A percentile compares a stretch with the other conserved stretches of the same genome.
Evolutionary conservation across 176 grass and related monocot species (phyloP).

Genomic region (Eleusine indica): DNA sequence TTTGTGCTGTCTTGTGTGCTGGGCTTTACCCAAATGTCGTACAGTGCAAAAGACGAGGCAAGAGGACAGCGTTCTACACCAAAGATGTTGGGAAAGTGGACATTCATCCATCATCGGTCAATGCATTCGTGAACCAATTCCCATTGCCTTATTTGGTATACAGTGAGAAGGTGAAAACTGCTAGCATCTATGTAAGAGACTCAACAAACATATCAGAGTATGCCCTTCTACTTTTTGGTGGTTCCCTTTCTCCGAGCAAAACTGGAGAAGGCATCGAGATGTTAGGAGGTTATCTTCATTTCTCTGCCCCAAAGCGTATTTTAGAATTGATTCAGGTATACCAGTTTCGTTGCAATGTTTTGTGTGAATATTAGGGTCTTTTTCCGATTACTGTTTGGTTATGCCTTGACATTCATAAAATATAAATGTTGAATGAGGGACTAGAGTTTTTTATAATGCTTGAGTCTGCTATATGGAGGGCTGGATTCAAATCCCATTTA

Average conservation of each 20-base stretch:
- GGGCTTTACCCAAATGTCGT: conserved; percentile 95
- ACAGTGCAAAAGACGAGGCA: conserved; percentile 90
- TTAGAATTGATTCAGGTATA: conserved; percentile 90
- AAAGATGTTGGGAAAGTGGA: conserved; percentile 97
- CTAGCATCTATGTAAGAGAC: conserved; percentile 86
- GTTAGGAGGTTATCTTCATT: conserved; percentile 93
- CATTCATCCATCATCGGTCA: conserved; percentile 94
- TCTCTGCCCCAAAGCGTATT: conserved; percentile 69
- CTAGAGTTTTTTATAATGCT: neutral
- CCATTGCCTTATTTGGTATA: conserved; percentile 95
- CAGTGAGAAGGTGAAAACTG: conserved; percentile 92
- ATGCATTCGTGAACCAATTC: conserved; percentile 68
- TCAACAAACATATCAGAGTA: conserved; percentile 98
- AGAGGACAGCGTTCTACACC: conserved; percentile 80
- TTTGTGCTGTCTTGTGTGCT: conserved; percentile 85
- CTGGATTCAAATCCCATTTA: neutral
- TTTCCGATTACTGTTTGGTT: neutral
- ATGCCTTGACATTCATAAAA: neutral
- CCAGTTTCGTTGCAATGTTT: neutral
- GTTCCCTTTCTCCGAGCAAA: conserved; percentile 58
- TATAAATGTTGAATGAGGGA: conserved; percentile 7
- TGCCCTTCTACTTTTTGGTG: conserved; percentile 89
- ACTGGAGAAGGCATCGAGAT: conserved; percentile 91
- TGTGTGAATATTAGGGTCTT: neutral
- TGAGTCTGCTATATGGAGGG: neutral